Evolutionary conservation across 2,329 filamentous ascomycete species (phyloP), one percentile per base, ranked within the genome.

Genomic region (Fusarium sororula): DNA sequence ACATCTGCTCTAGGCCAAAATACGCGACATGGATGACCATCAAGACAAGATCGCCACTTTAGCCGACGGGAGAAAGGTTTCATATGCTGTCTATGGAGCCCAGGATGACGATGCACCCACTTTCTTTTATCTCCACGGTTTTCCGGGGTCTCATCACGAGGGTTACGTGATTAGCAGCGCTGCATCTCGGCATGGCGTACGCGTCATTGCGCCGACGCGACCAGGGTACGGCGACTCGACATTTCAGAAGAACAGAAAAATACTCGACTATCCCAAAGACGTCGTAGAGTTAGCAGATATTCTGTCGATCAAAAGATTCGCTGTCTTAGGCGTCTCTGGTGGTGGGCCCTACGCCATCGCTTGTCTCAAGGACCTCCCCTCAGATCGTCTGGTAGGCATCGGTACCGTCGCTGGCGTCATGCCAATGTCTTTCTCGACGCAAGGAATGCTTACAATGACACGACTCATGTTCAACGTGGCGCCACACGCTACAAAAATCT

Each of bases 111-210:
- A 56, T 24, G 51, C 71, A 20, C 67, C 67, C 1, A 74, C 71
- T 4, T 11, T 30, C 3, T 72, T 74, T 13, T 65, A 74, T 48
- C 57, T 74, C 8, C 71, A 74, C 14, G 71, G 71, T 1, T 74
- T 68, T 7, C 71, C 71, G 3, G 71, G 71, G 2, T 68, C 71
- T 59, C 71, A 74, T 14, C 67, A 74, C 20, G 71, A 74, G 35
- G 71, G 28, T 11, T 68, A 59, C 22, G 6, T 55, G 30, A 54
- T 38, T 5, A 67, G 56, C 12, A 26, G 11, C 48, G 13, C 71
- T 8, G 71, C 71, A 1, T 14, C 54, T 0, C 28, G 59, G 10
- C 24, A 59, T 6, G 47, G 63, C 3, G 7, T 74, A n/a, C 71
- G 71, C 38, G 28, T 68, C 42, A 50, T 74, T 6, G 67, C 71